Base-by-base conservation (phyloP, 768 basidiomycete genomes). In the Tulasnella sp. region DNA sequence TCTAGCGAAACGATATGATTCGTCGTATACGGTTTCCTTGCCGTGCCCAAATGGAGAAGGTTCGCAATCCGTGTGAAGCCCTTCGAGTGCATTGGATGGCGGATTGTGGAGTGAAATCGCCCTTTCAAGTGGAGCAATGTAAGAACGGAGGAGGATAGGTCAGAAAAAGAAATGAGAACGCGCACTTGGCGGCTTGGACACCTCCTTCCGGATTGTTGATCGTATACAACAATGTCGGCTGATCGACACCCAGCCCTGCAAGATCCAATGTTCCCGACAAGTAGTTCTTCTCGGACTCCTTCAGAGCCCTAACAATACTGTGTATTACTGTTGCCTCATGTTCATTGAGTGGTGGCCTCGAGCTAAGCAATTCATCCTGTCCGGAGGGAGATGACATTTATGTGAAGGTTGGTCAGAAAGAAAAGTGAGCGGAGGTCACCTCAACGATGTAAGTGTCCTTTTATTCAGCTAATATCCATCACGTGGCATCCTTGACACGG, bases 31-130 rank as follows among this genome's bases (percentile, higher is more conserved):
- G 5, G 31, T 44, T 34, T 80, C 77, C 42, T 42, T 19, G 42
- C 71, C 77, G 24, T 40, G 38, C 12, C 77, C 77, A 58, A 80
- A 80, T 31, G 27, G 76, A 62, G 76, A 77, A 40, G 76, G 46
- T 4, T 21, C 39, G 52, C 27, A 27, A 19, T 31, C 56, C 7
- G 27, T 10, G 76, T 77, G 76, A 38, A 77, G 76, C 44, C 27
- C 52, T 5, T 77, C 52, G 34, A 77, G 52, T 24, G 19, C 36
- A 31, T 58, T n/a, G 56, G 44, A 27, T 2, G 18, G 7, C n/a
- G 76, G 31, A 16, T 75, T 75, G 24, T 14, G 3, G 40, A 75
- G 40, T 4, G 38, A 14, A 1, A 75, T 27, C 2, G 40, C 74
- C 40, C 74, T 73, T 40, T 12, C 9, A 62, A 62, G 24, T n/a